A percentile compares a stretch with the other conserved stretches of the same genome.
Evolutionary conservation across 495 filamentous ascomycete species (phyloP).

Genomic region (Penicillium pulvis): DNA sequence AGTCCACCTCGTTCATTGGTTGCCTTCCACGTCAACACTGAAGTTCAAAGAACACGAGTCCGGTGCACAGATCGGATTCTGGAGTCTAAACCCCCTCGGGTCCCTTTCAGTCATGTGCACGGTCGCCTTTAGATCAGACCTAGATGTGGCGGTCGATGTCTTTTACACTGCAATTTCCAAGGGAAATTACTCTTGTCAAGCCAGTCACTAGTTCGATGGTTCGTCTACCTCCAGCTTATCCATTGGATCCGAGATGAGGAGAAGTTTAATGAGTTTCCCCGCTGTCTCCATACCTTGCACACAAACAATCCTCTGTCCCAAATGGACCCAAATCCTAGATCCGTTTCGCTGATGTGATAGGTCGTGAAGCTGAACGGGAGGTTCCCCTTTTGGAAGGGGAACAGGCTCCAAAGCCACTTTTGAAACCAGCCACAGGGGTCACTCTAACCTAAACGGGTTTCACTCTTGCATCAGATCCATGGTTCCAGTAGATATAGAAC

Average conservation of each 20-base stretch:
- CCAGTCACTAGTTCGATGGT: neutral
- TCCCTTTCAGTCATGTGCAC: conserved; percentile 4
- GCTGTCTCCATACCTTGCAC: neutral
- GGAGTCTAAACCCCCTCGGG: neutral
- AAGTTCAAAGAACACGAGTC: neutral
- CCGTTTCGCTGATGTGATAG: neutral
- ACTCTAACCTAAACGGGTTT: conserved; percentile 1
- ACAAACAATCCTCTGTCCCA: too few relatives aligned
- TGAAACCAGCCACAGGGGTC: conserved; percentile 6
- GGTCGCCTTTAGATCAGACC: neutral
- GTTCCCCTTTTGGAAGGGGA: neutral
- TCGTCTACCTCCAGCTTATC: neutral
- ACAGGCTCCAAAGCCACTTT: neutral
- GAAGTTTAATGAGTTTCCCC: conserved; percentile 2
- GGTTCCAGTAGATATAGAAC: neutral
- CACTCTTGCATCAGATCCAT: neutral
- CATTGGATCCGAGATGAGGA: conserved; percentile 2
- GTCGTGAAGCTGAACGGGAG: neutral
- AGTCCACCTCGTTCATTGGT: neutral
- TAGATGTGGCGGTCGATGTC: neutral
- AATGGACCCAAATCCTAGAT: too few relatives aligned
- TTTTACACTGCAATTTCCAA: neutral
- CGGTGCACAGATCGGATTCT: neutral
- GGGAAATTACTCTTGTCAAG: neutral
- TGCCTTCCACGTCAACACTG: neutral